phyloP scores from a whole-genome alignment of 1,284 basidiomycete genomes.

The Filobasidium uniguttulatum region DNA sequence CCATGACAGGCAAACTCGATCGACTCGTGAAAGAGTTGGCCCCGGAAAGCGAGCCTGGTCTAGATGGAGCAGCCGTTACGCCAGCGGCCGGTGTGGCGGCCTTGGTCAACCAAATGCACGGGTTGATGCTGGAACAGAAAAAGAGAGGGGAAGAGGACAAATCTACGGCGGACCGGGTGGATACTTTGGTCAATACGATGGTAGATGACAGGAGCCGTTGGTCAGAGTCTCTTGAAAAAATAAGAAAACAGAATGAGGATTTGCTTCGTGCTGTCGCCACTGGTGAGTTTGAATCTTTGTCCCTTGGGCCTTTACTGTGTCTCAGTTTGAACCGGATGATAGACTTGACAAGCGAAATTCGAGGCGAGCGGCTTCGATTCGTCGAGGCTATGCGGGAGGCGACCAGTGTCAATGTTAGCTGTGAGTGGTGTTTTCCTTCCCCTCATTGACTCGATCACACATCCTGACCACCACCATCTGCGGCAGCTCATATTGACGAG shows the following conservation, averaged over 20 bases:
- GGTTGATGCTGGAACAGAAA: slow-evolving; percentile 30
- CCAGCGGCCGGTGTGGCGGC: slow-evolving; percentile 17
- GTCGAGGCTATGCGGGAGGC: slow-evolving; percentile 83
- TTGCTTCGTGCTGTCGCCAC: slow-evolving; percentile 50
- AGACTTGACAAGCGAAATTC: slow-evolving; percentile 68
- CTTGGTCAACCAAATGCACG: slow-evolving; percentile 27
- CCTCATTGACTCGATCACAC: neutral
- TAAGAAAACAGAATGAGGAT: slow-evolving; percentile 54
- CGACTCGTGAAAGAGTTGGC: slow-evolving; percentile 43
- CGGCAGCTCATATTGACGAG: slow-evolving; percentile 60
- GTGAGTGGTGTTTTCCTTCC: slow-evolving; percentile 39
- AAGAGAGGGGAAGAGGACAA: slow-evolving; percentile 20
- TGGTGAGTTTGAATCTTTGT: slow-evolving; percentile 38
- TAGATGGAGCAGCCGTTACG: slow-evolving; percentile 9
- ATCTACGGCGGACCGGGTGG: slow-evolving; percentile 24
- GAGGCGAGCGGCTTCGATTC: slow-evolving; percentile 65
- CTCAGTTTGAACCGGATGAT: neutral
- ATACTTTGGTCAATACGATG: slow-evolving; percentile 28
- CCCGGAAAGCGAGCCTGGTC: slow-evolving; percentile 14
- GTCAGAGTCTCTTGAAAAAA: slow-evolving; percentile 51
- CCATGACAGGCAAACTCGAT: slow-evolving; percentile 48
- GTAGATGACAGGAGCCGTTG: slow-evolving; percentile 33
- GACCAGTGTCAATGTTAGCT: slow-evolving; percentile 65
- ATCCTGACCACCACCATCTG: too few species aligned
- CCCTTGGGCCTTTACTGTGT: neutral